Evolutionary conservation across 768 basidiomycete species (phyloP), one percentile per base, ranked within the genome.

Genomic region (Tulasnella sp.): DNA sequence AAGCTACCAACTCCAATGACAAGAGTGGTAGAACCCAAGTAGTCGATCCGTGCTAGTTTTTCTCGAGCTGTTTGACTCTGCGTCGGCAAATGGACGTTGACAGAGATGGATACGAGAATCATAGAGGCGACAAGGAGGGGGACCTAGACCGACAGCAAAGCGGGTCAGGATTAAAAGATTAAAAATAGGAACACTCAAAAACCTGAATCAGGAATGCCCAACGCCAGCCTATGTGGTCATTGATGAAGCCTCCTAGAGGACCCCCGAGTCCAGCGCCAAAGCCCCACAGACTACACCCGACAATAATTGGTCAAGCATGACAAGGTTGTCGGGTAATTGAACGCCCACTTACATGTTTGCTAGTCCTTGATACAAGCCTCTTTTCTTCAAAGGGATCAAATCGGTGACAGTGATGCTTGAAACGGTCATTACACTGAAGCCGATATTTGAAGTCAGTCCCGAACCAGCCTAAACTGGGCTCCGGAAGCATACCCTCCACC

Each of bases 161-260:
- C 58, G 45, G 75, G 68, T n/a, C n/a, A n/a, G n/a, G n/a, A n/a
- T n/a, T 67, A 58, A 78, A 79, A n/a, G n/a, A n/a, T n/a, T n/a
- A n/a, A n/a, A n/a, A n/a, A n/a, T n/a, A n/a, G n/a, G n/a, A n/a
- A n/a, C n/a, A n/a, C 69, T 40, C 29, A 82, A 86, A 78, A 79
- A 92, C 93, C 89, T 95, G 93, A 80, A 93, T 85, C 79, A 91
- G 88, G 85, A 97, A 97, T 64, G 96, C 94, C 75, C 86, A 87
- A 73, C 92, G 88, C 95, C 94, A 96, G 78, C 93, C 94, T 81
- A 93, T 90, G 8, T 80, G 86, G 82, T 96, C 95, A 81, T 93
- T 92, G 74, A 94, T 86, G 78, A 78, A 81, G 15, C 82, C 78
- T 25, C 85, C 85, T 0, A 84, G 74, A 0, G 84, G 83, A 1